Percentiles rank a stretch among this genome's conserved stretches.
Evolutionary conservation across 108 stramenopile genomes (phyloP).

Genomic region (Cyclotella cryptica): DNA sequence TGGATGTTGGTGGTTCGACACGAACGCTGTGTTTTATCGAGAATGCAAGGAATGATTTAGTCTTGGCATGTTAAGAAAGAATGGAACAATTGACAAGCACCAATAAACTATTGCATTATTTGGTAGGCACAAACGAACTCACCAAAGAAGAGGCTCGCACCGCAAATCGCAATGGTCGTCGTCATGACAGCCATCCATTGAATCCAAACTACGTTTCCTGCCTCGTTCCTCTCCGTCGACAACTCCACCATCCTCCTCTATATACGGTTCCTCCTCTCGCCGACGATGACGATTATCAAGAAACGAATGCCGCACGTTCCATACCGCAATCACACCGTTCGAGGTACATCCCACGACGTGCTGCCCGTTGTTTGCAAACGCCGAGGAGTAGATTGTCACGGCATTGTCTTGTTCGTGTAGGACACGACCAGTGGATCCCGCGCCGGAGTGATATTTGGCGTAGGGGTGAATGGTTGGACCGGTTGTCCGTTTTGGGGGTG

Average conservation of each 20-base stretch:
- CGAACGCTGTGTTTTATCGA: not conserved
- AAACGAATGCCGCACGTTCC: not conserved
- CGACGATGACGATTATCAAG: too few relatives aligned
- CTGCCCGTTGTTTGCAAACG: not conserved
- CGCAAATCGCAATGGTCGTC: not conserved
- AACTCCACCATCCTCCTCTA: too few relatives aligned
- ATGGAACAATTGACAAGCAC: too few relatives aligned
- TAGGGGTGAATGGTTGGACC: not conserved
- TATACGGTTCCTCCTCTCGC: too few relatives aligned
- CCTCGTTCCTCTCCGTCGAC: too few relatives aligned
- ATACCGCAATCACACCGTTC: not conserved
- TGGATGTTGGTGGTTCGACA: not conserved
- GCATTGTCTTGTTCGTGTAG: not conserved
- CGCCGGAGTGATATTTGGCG: conserved; percentile 1
- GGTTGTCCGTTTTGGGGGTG: not conserved
- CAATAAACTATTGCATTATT: too few relatives aligned
- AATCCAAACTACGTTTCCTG: not conserved
- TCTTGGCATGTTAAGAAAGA: too few relatives aligned
- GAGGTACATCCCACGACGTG: conserved; percentile 6
- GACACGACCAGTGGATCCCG: not conserved
- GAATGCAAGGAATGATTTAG: too few relatives aligned
- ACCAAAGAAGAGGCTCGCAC: conserved; percentile 7
- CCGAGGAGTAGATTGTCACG: not conserved
- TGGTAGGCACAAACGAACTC: not conserved
- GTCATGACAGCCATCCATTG: not conserved